Percentiles rank a stretch among this genome's conserved stretches.
phyloP scores from a whole-genome alignment of 2,329 filamentous ascomycete species.

The Lachnellula hyalina region DNA sequence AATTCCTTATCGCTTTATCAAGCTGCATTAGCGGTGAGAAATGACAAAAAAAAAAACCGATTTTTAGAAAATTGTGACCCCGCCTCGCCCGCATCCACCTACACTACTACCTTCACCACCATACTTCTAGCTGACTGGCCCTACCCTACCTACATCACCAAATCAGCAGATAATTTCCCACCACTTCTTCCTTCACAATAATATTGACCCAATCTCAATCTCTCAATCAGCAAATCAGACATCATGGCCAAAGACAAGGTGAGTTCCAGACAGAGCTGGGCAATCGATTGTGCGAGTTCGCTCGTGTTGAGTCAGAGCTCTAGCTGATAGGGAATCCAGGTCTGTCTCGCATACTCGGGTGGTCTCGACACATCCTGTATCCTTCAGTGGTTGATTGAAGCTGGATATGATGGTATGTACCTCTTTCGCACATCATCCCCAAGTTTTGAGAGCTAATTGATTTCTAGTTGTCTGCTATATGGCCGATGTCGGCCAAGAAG shows the following conservation, averaged over 20 bases:
- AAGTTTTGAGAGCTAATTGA: background rate
- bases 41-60: background rate
- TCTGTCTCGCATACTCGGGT: constrained; percentile 40
- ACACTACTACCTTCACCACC: background rate
- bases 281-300: background rate
- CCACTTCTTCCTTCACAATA: background rate
- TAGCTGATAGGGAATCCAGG: constrained; percentile 23
- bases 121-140: too few relatives aligned
- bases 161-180: too few relatives aligned
- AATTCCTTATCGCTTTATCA: background rate
- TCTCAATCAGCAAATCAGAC: background rate
- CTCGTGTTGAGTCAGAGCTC: background rate
- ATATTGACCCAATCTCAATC: background rate
- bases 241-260: constrained; percentile 11
- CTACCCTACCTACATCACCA: too few relatives aligned
- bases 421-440: background rate
- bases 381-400: constrained; percentile 42
- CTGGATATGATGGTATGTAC: constrained; percentile 40
- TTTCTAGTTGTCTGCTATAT: constrained; percentile 40
- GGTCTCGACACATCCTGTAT: constrained; percentile 42
- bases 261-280: background rate
- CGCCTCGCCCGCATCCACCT: background rate
- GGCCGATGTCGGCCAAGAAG: constrained; percentile 68
- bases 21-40: background rate
- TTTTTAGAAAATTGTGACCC: background rate